These are phyloP conservation scores for Fusarium temperatum DNA, from an alignment of 2,329 filamentous ascomycete species.

Conservation along the genomic window DNA sequence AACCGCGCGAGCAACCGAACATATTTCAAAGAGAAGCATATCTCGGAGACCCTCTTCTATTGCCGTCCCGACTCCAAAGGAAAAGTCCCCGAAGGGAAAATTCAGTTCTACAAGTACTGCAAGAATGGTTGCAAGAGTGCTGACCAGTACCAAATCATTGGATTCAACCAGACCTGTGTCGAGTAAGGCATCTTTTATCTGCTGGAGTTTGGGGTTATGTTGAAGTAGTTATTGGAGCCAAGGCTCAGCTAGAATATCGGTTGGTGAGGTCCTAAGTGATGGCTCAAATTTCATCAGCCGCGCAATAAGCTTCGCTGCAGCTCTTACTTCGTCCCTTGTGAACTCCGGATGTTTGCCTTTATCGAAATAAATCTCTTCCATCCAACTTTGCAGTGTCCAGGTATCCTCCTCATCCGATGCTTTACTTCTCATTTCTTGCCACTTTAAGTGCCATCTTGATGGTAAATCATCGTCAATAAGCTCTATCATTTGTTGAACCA, in stretches of 20 bases:
- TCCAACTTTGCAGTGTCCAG: conserved; percentile 20
- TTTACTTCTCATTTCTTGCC: conserved; percentile 7
- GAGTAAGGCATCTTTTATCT: background rate
- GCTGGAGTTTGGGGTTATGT: background rate
- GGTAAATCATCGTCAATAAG: conserved; percentile 20
- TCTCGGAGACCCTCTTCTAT: too few relatives aligned
- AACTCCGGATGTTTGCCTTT: conserved; percentile 3
- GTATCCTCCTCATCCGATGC: background rate
- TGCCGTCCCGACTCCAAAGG: too few relatives aligned
- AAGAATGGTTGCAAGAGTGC: too few relatives aligned
- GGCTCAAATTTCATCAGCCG: conserved; percentile 35
- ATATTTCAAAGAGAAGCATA: too few relatives aligned
- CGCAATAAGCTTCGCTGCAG: background rate
- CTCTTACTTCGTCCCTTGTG: conserved; percentile 3
- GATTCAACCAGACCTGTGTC: too few relatives aligned
- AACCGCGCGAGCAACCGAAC: too few relatives aligned
- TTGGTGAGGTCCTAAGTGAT: conserved; percentile 13
- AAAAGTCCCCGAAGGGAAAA: too few relatives aligned
- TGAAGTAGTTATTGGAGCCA: conserved; percentile 1
- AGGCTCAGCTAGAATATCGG: conserved; percentile 6
- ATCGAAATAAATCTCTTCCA: conserved; percentile 30
- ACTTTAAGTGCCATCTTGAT: conserved; percentile 21
- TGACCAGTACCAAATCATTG: too few relatives aligned
- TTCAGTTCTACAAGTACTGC: too few relatives aligned
- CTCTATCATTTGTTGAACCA: conserved; percentile 32